phyloP scores from a whole-genome alignment of 2,329 filamentous ascomycete genomes.

The Periconia macrospinosa region DNA sequence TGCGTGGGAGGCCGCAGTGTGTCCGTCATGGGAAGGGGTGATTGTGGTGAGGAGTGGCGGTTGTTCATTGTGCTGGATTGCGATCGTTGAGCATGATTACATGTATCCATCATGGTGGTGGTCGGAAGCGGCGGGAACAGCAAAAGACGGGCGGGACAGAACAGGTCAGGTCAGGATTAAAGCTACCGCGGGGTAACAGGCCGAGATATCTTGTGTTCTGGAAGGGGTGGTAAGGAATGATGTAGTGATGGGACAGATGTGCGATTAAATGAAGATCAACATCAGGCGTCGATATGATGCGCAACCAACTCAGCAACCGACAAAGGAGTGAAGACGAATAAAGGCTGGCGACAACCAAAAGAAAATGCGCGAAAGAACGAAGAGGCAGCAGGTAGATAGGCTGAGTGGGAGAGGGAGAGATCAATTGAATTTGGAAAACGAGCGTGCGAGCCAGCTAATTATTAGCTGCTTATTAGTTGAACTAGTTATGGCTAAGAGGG shows the following conservation, averaged over 20 bases:
- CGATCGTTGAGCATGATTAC: too few relatives aligned
- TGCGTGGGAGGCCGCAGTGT: conserved; percentile 25
- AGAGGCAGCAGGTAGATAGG: neutral
- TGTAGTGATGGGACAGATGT: conserved; percentile 17
- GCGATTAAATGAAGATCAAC: conserved; percentile 19
- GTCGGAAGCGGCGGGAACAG: conserved; percentile 18
- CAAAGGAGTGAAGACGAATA: conserved; percentile 13
- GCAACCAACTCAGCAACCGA: neutral
- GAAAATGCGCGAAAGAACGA: conserved; percentile 6
- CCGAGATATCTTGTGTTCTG: conserved; percentile 9
- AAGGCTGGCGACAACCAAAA: conserved; percentile 5
- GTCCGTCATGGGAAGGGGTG: conserved; percentile 15
- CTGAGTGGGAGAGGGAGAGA: too few relatives aligned
- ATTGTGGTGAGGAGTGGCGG: conserved; percentile 23
- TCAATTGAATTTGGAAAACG: too few relatives aligned
- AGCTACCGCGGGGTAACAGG: conserved; percentile 14
- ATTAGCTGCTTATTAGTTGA: conserved; percentile 1
- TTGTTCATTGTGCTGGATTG: conserved; percentile 23
- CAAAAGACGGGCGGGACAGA: conserved; percentile 21
- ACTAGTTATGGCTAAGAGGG: too few relatives aligned
- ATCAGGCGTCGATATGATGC: conserved; percentile 1
- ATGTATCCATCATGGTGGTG: conserved; percentile 2
- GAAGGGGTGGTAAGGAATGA: neutral
- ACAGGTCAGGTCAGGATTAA: too few relatives aligned
- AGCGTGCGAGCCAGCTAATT: too few relatives aligned